A percentile compares a stretch with the other conserved stretches of the same genome.
Evolutionary conservation across 2,329 filamentous ascomycete genomes (phyloP).

Genomic region (Zopfia rhizophila): DNA sequence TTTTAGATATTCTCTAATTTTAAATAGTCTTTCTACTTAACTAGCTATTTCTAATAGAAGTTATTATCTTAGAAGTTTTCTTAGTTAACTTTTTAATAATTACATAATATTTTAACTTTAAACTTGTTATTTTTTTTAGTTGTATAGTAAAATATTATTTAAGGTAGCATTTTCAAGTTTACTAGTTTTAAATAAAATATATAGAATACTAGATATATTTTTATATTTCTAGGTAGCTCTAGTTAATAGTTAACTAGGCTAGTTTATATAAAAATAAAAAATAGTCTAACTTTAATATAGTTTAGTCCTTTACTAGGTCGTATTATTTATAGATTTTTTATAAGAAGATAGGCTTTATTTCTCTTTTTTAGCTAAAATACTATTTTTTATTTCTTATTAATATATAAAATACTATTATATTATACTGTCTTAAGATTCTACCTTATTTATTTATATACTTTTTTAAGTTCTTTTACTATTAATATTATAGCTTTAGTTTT

Average conservation of each 20-base stretch:
- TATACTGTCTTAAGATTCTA: slow-evolving; percentile 3
- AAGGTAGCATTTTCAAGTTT: slow-evolving; percentile 3
- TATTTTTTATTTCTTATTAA: slow-evolving; percentile 11
- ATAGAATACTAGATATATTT: no score
- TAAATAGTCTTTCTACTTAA: no score
- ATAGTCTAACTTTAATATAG: slow-evolving; percentile 9
- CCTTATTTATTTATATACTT: background rate
- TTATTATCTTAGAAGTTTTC: slow-evolving; percentile 4
- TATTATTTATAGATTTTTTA: slow-evolving; percentile 10
- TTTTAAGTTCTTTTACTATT: slow-evolving; percentile 1
- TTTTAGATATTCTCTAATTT: no score
- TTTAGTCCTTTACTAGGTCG: slow-evolving; percentile 1
- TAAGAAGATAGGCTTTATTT: slow-evolving; percentile 9
- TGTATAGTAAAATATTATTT: slow-evolving; percentile 8
- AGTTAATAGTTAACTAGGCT: slow-evolving; percentile 5
- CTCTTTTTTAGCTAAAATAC: slow-evolving; percentile 6
- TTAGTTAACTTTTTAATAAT: slow-evolving; percentile 11
- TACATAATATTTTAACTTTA: slow-evolving; percentile 3
- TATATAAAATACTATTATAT: slow-evolving; percentile 7
- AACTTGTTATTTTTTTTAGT: background rate
- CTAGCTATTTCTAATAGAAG: no score
- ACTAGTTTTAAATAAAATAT: slow-evolving; percentile 5
- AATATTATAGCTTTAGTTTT: background rate
- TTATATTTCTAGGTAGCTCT: slow-evolving; percentile 2
- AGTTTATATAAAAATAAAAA: slow-evolving; percentile 6